Evolutionary conservation across 164 flowering plant species (phyloP), one percentile per base, ranked within the genome.

Genomic region (Aristolochia contorta): DNA sequence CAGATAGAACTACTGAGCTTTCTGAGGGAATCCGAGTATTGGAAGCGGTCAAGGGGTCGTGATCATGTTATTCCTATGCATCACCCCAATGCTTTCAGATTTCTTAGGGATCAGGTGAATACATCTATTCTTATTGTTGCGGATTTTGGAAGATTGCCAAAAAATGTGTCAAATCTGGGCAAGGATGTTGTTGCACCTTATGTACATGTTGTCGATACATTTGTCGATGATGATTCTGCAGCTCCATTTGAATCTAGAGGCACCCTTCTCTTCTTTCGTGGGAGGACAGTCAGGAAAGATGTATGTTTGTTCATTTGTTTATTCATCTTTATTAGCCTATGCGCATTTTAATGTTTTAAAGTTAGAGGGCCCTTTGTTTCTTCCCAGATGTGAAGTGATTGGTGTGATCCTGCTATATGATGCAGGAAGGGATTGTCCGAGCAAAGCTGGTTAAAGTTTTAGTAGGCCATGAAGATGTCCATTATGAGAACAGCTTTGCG

Each of bases 41-140:
- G 96, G 96, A 82, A 81, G 67, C 81, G 76, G 69, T 83, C 94
- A 67, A 74, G 68, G 62, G 97, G 99, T 61, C 82, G 84, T 71
- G 99, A 93, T 73, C 99, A 93, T 74, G 86, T 93, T 27, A 86
- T 93, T 66, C 96, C 97, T 20, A 72, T 93, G 95, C 88, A 86
- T 68, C 99, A 93, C 76, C 99, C 99, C 18, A 93, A 93, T 81
- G 92, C 99, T 73, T 90, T 93, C 74, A 84, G 96, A 76, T 89
- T 84, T 73, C 78, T 78, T 19, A 80, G 96, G 19, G 76, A 85
- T 51, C 70, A 82, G 74, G 72, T 93, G 74, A 93, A 90, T 70
- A 80, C 94, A 67, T 83, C 99, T 43, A 85, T 93, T 70, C 86
- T 86, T 63, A 69, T 93, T 68, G 91, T 93, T 70, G 94, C 84